phyloP scores from a whole-genome alignment of 768 basidiomycete species.

The Gyrodon lividus region DNA sequence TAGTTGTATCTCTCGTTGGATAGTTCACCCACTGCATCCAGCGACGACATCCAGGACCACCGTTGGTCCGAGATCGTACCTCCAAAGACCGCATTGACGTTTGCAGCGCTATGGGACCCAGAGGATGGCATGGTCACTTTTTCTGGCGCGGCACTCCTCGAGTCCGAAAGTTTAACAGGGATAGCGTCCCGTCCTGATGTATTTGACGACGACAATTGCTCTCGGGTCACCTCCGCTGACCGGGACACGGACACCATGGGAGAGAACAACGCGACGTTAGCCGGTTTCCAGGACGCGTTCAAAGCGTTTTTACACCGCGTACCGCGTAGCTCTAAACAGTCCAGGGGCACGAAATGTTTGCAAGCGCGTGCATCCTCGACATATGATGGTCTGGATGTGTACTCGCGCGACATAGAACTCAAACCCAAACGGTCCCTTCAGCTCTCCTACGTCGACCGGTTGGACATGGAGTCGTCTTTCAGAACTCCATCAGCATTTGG shows the following conservation, averaged over 20 bases:
- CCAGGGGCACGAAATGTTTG: constrained; percentile 5
- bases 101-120: constrained; percentile 60
- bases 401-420: constrained; percentile 23
- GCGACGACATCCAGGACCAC: constrained; percentile 14
- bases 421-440: constrained; percentile 19
- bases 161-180: constrained; percentile 21
- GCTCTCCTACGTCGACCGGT: constrained; percentile 18
- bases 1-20: constrained; percentile 29
- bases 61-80: constrained; percentile 61
- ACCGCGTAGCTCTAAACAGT: constrained; percentile 18
- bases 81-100: constrained; percentile 54
- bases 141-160: constrained; percentile 48
- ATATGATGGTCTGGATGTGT: constrained; percentile 30
- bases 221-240: constrained; percentile 14
- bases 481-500: constrained; percentile 11
- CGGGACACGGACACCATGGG: constrained; percentile 12
- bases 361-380: constrained; percentile 32
- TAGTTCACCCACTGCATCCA: constrained; percentile 9
- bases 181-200: constrained; percentile 6
- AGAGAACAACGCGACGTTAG: constrained; percentile 25
- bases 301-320: constrained; percentile 26
- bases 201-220: constrained; percentile 18
- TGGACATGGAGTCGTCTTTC: constrained; percentile 21
- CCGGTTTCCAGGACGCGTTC: constrained; percentile 30
- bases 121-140: constrained; percentile 58